A percentile compares a stretch with the other conserved stretches of the same genome.
These are phyloP conservation scores for Rhododendron henanense DNA, from an alignment of 148 eudicot genomes.

Conservation along the genomic window DNA sequence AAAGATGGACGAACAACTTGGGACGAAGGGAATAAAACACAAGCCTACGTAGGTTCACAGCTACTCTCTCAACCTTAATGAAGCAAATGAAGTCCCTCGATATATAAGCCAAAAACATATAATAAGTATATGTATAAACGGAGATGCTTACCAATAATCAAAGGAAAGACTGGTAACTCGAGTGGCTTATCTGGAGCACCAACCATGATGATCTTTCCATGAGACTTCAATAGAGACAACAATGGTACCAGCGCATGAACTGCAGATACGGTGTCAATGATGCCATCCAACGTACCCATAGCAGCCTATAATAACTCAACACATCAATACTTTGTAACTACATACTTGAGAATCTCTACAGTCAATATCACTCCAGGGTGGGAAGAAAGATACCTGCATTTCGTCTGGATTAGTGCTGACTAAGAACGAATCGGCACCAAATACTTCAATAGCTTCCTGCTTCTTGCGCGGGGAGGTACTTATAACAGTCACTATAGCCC, in stretches of 20 bases:
- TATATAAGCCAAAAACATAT: not conserved
- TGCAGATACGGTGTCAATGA: slow-evolving; percentile 23
- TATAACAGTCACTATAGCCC: slow-evolving; percentile 26
- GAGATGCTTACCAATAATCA: not conserved
- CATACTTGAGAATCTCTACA: no score
- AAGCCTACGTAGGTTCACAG: not conserved
- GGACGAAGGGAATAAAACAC: not conserved
- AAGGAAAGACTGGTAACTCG: not conserved
- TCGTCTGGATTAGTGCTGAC: slow-evolving; percentile 21
- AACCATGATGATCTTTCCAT: slow-evolving; percentile 23
- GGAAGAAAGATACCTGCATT: slow-evolving; percentile 15
- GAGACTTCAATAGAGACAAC: slow-evolving; percentile 15
- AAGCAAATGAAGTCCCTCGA: not conserved
- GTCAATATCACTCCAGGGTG: no score
- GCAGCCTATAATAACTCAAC: slow-evolving; percentile 19
- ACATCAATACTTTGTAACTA: not conserved
- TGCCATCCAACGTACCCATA: slow-evolving; percentile 20
- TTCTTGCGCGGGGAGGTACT: slow-evolving; percentile 26
- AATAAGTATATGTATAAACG: not conserved
- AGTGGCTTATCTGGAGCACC: slow-evolving; percentile 8
- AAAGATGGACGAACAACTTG: not conserved
- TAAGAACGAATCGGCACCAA: slow-evolving; percentile 25
- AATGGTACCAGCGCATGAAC: slow-evolving; percentile 16
- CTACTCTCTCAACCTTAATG: not conserved
- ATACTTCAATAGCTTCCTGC: slow-evolving; percentile 20